Conservation (phyloP, 257 asterid genomes). For the Solanum phureja region DNA sequence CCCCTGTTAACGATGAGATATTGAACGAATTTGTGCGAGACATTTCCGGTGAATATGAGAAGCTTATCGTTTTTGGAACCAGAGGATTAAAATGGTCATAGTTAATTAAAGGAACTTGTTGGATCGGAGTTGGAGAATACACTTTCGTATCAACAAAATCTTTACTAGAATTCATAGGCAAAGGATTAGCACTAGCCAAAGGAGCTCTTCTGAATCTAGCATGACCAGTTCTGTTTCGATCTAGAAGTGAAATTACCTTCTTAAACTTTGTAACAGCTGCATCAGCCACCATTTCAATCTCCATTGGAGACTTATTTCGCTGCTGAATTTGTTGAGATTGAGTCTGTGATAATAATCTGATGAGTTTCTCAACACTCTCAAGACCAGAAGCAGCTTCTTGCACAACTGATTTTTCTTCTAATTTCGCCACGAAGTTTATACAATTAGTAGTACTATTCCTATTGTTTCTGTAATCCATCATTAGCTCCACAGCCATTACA, state of each 20-base stretch:
- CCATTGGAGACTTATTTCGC: neutral
- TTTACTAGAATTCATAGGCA: neutral
- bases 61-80: constrained; percentile 45
- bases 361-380: constrained; percentile 56
- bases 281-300: constrained; percentile 38
- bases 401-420: constrained; percentile 41
- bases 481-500: constrained; percentile 76
- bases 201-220: constrained; percentile 91
- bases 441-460: neutral
- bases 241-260: constrained; percentile 50
- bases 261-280: constrained; percentile 54
- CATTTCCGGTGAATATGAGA: constrained; percentile 39
- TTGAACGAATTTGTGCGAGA: constrained; percentile 42
- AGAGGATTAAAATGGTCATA: neutral
- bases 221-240: constrained; percentile 69
- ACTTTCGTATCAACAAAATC: constrained; percentile 17
- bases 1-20: constrained; percentile 49
- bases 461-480: constrained; percentile 43
- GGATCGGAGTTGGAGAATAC: constrained; percentile 84
- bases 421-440: constrained; percentile 7
- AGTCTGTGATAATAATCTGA: constrained; percentile 33
- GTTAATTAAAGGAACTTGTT: constrained; percentile 39
- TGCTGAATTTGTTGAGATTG: constrained; percentile 12
- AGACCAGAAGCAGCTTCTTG: constrained; percentile 66
- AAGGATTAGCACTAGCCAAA: neutral